Conservation (phyloP, 257 asterid species). For the Solanum neorickii region DNA sequence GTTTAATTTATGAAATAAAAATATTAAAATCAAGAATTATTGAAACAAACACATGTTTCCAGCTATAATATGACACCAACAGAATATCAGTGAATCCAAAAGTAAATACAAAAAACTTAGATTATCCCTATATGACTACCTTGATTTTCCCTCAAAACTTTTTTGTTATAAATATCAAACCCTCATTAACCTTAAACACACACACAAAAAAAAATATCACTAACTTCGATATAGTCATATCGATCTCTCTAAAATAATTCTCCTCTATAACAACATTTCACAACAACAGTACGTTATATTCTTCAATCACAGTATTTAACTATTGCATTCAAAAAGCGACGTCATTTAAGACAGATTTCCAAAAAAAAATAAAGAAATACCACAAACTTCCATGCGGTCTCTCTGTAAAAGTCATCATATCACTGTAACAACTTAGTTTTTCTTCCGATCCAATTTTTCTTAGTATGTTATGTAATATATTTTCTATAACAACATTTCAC, state of each 20-base stretch:
- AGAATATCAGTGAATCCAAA: not conserved
- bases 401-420: not conserved
- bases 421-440: not conserved
- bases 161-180: not conserved
- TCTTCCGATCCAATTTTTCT: not conserved
- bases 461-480: not conserved
- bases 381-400: not conserved
- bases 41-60: not conserved
- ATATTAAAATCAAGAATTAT: not conserved
- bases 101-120: constrained; percentile 17
- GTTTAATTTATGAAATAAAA: not conserved
- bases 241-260: not conserved
- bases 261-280: not conserved
- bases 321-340: not conserved
- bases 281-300: not conserved
- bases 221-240: not conserved
- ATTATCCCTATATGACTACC: constrained; percentile 14
- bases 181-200: not conserved
- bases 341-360: not conserved
- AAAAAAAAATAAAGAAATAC: not conserved
- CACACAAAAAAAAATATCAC: not conserved
- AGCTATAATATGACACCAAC: not conserved
- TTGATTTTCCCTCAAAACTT: not conserved
- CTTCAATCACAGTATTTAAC: not conserved
- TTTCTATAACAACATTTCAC: not conserved